Conservation (phyloP, 2,329 filamentous ascomycete genomes). For the Biscogniauxia sp. region DNA sequence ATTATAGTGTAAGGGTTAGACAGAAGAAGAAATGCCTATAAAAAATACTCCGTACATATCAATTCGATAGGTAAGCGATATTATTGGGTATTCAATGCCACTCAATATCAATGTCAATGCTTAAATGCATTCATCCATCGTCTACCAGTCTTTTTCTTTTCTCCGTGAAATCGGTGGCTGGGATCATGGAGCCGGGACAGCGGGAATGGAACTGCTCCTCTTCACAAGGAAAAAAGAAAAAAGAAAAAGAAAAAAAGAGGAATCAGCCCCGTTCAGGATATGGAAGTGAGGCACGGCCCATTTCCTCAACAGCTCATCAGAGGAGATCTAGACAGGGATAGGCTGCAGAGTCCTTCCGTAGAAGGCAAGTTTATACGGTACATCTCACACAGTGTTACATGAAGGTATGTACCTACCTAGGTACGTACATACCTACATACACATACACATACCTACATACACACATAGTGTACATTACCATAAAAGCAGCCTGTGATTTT, state of each 20-base stretch:
- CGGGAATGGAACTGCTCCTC: background rate
- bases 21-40: background rate
- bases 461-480: no score
- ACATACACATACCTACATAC: conserved; percentile 1
- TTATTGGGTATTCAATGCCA: background rate
- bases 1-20: background rate
- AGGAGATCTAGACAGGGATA: background rate
- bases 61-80: background rate
- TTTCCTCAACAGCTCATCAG: background rate
- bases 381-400: background rate
- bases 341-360: background rate
- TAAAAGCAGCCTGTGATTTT: conserved; percentile 10
- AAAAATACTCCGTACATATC: background rate
- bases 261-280: background rate
- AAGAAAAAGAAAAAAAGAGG: no score
- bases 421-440: background rate
- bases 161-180: background rate
- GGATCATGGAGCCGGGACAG: no score
- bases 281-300: background rate
- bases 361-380: background rate
- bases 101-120: background rate
- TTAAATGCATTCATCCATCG: background rate
- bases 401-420: background rate
- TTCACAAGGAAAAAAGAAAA: background rate
- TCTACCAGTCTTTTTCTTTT: background rate